Conservation (phyloP, 805 yeast species). For the Metschnikowia borealis region DNA sequence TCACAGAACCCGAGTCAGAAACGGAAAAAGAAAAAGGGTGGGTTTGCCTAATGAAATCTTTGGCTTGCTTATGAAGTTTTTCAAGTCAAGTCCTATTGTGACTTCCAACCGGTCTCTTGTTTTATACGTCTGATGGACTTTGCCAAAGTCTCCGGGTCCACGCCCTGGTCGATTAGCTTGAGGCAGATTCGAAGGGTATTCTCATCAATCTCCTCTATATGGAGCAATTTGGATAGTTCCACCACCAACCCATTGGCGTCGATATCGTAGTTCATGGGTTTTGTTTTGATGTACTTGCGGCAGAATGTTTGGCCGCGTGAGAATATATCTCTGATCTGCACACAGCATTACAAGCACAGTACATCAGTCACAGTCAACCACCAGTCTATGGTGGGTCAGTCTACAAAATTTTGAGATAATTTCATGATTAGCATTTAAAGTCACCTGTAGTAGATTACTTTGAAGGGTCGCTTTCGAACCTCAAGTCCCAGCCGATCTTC, state of each 20-base stretch:
- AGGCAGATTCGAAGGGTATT: conserved; percentile 30
- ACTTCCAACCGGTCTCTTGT: conserved; percentile 19
- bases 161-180: conserved; percentile 33
- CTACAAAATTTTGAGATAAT: too few relatives aligned
- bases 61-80: too few relatives aligned
- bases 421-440: too few relatives aligned
- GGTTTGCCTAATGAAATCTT: conserved; percentile 36
- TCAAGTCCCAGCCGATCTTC: conserved; percentile 89
- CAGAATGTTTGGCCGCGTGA: not conserved
- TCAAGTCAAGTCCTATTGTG: not conserved
- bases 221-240: conserved; percentile 25
- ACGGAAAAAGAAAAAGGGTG: conserved; percentile 44
- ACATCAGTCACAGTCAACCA: not conserved
- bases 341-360: not conserved
- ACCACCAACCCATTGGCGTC: conserved; percentile 6
- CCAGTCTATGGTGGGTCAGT: too few relatives aligned
- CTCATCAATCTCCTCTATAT: conserved; percentile 24
- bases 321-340: not conserved
- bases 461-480: conserved; percentile 62
- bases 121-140: conserved; percentile 22
- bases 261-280: conserved; percentile 2
- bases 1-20: conserved; percentile 24
- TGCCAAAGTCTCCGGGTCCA: conserved; percentile 30
- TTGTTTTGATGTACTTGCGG: not conserved
- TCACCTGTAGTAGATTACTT: conserved; percentile 16